A percentile compares a stretch with the other conserved stretches of the same genome.
Evolutionary conservation across 495 filamentous ascomycete species (phyloP).

Genomic region (Tuber borchii): DNA sequence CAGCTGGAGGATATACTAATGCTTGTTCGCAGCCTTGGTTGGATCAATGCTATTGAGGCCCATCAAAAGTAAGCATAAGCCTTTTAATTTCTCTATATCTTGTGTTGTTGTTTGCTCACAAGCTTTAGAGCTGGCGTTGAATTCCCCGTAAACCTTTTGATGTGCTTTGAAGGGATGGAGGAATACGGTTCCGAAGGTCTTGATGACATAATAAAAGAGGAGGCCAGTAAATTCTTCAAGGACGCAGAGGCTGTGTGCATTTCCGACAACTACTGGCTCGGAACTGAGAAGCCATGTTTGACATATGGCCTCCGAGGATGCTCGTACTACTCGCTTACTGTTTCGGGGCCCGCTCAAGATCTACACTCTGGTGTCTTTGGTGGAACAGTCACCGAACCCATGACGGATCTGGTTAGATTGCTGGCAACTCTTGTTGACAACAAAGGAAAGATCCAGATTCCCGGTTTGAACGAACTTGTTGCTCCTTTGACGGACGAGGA

Average conservation of each 20-base stretch:
- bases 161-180: slow-evolving; percentile 99
- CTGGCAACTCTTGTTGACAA: slow-evolving; percentile 78
- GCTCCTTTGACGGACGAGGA: slow-evolving; percentile 81
- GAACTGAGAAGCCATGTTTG: slow-evolving; percentile 93
- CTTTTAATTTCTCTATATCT: background rate
- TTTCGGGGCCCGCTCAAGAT: slow-evolving; percentile 85
- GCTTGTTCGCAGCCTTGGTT: slow-evolving; percentile 56
- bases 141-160: slow-evolving; percentile 93
- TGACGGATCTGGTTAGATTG: slow-evolving; percentile 86
- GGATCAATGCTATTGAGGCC: slow-evolving; percentile 96
- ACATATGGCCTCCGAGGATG: slow-evolving; percentile 96
- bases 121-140: slow-evolving; percentile 64
- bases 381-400: slow-evolving; percentile 90
- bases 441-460: slow-evolving; percentile 80
- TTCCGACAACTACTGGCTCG: slow-evolving; percentile 99
- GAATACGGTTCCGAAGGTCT: slow-evolving; percentile 96
- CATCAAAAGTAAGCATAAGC: slow-evolving; percentile 59
- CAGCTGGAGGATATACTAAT: slow-evolving; percentile 9
- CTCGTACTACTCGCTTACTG: slow-evolving; percentile 88
- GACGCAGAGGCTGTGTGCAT: slow-evolving; percentile 96
- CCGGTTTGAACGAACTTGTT: slow-evolving; percentile 84
- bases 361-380: slow-evolving; percentile 96
- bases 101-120: background rate
- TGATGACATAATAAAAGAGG: slow-evolving; percentile 83
- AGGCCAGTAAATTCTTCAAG: slow-evolving; percentile 85